These are phyloP conservation scores for Durotheca rogersii DNA, from an alignment of 495 filamentous ascomycete species.

Conservation along the genomic window DNA sequence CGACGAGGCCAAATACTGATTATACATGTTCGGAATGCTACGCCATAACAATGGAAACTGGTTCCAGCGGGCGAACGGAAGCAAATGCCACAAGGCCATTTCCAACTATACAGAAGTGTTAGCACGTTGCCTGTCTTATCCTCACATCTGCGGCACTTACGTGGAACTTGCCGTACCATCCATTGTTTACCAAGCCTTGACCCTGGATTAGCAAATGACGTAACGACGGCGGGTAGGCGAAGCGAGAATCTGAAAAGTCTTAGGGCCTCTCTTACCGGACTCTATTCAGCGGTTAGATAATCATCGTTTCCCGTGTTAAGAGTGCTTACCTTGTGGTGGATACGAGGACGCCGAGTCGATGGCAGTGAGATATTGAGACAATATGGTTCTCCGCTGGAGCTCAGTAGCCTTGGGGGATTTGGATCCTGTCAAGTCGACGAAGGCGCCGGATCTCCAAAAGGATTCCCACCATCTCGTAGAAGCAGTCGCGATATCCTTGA, in stretches of 20 bases:
- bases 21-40: conserved; percentile 49
- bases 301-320: neutral
- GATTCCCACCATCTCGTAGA: conserved; percentile 42
- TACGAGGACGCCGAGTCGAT: conserved; percentile 47
- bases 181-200: conserved; percentile 55
- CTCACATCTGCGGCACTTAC: conserved; percentile 17
- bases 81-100: conserved; percentile 56
- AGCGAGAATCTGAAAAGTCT: too few relatives aligned
- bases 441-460: conserved; percentile 51
- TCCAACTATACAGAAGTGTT: conserved; percentile 38
- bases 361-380: conserved; percentile 53
- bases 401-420: conserved; percentile 44
- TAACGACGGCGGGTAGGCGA: too few relatives aligned
- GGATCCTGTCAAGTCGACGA: conserved; percentile 47
- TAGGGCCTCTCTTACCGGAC: conserved; percentile 31
- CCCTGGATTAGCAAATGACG: conserved; percentile 7
- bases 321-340: conserved; percentile 37
- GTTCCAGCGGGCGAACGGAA: conserved; percentile 56
- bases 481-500: conserved; percentile 8
- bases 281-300: conserved; percentile 21
- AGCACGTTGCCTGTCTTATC: neutral
- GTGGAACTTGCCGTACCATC: conserved; percentile 57
- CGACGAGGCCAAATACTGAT: conserved; percentile 48
- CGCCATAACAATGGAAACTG: conserved; percentile 48
- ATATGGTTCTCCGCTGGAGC: conserved; percentile 53